Evolutionary conservation across 805 yeast genomes (phyloP).

Genomic region (Yamadazyma nakazawae): DNA sequence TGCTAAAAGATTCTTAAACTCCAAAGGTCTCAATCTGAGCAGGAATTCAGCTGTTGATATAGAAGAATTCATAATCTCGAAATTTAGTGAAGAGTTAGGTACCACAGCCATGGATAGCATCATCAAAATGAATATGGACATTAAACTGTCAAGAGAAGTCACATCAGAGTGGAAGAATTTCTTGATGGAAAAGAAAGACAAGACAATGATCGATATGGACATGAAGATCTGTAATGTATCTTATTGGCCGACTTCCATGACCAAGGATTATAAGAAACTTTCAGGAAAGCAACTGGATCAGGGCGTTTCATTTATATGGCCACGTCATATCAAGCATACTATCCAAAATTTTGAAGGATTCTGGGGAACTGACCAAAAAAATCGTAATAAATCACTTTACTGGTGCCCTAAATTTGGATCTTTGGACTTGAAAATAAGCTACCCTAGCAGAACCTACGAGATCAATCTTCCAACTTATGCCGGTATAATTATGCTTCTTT

Average conservation of each 20-base stretch:
- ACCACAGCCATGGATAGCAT: conserved; percentile 73
- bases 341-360: conserved; percentile 38
- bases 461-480: conserved; percentile 78
- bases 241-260: conserved; percentile 47
- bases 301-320: conserved; percentile 30
- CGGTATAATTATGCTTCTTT: conserved; percentile 72
- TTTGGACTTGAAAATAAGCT: conserved; percentile 71
- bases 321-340: conserved; percentile 33
- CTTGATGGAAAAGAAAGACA: conserved; percentile 9
- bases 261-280: conserved; percentile 38
- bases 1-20: conserved; percentile 64
- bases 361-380: conserved; percentile 38
- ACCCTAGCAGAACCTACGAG: conserved; percentile 68
- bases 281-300: conserved; percentile 13
- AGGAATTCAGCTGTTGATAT: conserved; percentile 47
- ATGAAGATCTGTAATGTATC: conserved; percentile 42
- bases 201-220: conserved; percentile 31
- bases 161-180: conserved; percentile 38
- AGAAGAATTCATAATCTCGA: conserved; percentile 66
- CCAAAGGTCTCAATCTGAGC: conserved; percentile 24
- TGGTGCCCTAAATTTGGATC: conserved; percentile 89
- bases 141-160: conserved; percentile 44
- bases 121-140: conserved; percentile 85
- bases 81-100: conserved; percentile 74
- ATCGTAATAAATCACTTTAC: conserved; percentile 39